Evolutionary conservation across 2,329 filamentous ascomycete species (phyloP).

Genomic region (Diplodia sapinea): DNA sequence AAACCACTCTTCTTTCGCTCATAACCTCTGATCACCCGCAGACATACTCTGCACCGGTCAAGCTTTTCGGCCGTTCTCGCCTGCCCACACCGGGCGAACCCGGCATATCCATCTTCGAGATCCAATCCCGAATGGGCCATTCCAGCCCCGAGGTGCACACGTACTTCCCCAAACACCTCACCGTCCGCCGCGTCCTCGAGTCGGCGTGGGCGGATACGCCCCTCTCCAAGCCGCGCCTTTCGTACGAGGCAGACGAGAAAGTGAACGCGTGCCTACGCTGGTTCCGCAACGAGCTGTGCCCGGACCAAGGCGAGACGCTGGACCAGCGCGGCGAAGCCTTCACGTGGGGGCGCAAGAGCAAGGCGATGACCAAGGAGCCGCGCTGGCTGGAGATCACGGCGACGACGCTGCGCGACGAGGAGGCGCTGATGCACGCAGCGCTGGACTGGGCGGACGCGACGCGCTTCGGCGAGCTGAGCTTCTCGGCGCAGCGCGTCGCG

Average conservation of each 20-base stretch:
- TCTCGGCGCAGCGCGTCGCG: constrained; percentile 81
- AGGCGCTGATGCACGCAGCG: constrained; percentile 37
- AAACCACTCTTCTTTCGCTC: constrained; percentile 90
- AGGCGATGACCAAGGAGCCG: too few relatives aligned
- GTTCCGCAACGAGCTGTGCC: constrained; percentile 81
- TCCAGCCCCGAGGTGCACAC: constrained; percentile 93
- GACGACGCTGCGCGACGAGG: constrained; percentile 20
- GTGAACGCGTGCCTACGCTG: constrained; percentile 74
- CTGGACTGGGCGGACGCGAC: constrained; percentile 69
- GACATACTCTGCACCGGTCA: constrained; percentile 86
- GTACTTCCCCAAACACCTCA: constrained; percentile 82
- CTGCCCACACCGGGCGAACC: constrained; percentile 73
- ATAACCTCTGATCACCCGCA: constrained; percentile 97
- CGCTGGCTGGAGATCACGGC: not conserved
- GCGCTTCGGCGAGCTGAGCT: constrained; percentile 75
- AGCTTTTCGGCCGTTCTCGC: constrained; percentile 80
- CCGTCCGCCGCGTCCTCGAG: constrained; percentile 75
- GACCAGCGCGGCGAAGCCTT: constrained; percentile 23
- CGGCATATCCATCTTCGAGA: constrained; percentile 88
- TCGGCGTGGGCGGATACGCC: constrained; percentile 93
- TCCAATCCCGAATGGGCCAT: constrained; percentile 88
- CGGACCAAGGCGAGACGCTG: constrained; percentile 40
- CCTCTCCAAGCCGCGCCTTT: constrained; percentile 69
- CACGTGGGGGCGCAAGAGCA: constrained; percentile 28
- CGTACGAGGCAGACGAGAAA: constrained; percentile 60